Percentiles rank a stretch among this genome's conserved stretches.
These are phyloP conservation scores for Chaetomium strumarium DNA, from an alignment of 2,329 filamentous ascomycete species.

Conservation along the genomic window DNA sequence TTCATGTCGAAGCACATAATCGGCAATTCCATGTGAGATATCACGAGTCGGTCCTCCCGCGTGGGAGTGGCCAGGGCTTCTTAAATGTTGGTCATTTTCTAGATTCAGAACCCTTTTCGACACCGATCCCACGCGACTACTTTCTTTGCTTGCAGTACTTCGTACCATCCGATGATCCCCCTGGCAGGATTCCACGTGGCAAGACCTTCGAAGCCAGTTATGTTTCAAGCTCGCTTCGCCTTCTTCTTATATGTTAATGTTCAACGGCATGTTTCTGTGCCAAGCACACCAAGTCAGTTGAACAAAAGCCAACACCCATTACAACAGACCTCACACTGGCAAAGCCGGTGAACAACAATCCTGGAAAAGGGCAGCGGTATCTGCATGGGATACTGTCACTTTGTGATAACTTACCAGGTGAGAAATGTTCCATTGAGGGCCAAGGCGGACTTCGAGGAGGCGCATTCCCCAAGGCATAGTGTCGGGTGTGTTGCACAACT, in stretches of 20 bases:
- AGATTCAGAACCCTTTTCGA: background rate
- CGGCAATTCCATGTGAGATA: no score
- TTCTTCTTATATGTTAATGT: background rate
- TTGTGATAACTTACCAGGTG: background rate
- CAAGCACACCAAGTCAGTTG: no score
- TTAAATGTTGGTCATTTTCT: background rate
- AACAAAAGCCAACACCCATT: no score
- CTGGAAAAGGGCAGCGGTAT: background rate
- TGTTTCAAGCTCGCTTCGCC: background rate
- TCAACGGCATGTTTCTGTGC: background rate
- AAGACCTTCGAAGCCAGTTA: background rate
- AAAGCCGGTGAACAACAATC: background rate
- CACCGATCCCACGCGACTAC: conserved; percentile 7
- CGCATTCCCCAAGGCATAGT: no score
- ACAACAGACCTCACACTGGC: no score
- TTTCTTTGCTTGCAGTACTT: background rate
- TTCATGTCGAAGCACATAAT: no score
- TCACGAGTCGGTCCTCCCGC: no score
- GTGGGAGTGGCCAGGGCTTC: background rate
- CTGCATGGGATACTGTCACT: background rate
- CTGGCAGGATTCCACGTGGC: background rate
- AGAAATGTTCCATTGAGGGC: background rate
- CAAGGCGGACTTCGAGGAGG: no score
- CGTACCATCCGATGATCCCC: background rate
- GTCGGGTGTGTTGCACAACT: no score